Evolutionary conservation across 257 asterid genomes (phyloP), one percentile per base, ranked within the genome.

Genomic region (Fraxinus pennsylvanica): DNA sequence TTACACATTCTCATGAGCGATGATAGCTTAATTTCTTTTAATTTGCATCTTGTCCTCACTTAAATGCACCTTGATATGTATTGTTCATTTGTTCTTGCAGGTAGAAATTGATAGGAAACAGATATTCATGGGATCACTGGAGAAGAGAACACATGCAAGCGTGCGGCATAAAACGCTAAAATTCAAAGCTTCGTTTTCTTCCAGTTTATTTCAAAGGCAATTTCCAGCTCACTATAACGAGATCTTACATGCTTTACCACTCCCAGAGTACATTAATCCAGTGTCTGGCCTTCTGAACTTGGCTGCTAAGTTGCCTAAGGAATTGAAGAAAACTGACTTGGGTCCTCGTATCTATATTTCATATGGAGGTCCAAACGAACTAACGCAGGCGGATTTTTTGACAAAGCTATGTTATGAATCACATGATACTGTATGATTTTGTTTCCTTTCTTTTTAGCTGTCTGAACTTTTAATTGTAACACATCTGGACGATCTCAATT

Each of bases 301-400:
- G 84, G 89, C 95, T 70, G 80, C 84, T 82, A 93, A 89, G 86
- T 81, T 86, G 88, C 95, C 97, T 5, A 82, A 86, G 86, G 94
- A 92, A 81, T 77, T 82, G 36, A 78, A 84, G 68, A 87, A 83
- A 87, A 91, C 86, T 12, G 94, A 91, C 36, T 81, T 91, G 73
- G 99, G 99, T 81, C 99, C 99, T 71, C 85, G 86, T 77, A 81
- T 96, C 84, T 88, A 89, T 82, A 86, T 93, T 74, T 87, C 97
- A 45, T 92, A 86, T 85, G 97, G 97, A 81, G 90, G 90, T 76
- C 86, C 93, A 9, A 96, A 89, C 76, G 97, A 94, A 81, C 87
- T 92, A 45, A 77, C 75, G 74, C 92, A 84, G 78, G 81, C 90
- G 71, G 97, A 93, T 81, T 89, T 84, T 80, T 82, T 88, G 85